phyloP scores from a whole-genome alignment of 441 rosid species.

The Biscutella laevigata region DNA sequence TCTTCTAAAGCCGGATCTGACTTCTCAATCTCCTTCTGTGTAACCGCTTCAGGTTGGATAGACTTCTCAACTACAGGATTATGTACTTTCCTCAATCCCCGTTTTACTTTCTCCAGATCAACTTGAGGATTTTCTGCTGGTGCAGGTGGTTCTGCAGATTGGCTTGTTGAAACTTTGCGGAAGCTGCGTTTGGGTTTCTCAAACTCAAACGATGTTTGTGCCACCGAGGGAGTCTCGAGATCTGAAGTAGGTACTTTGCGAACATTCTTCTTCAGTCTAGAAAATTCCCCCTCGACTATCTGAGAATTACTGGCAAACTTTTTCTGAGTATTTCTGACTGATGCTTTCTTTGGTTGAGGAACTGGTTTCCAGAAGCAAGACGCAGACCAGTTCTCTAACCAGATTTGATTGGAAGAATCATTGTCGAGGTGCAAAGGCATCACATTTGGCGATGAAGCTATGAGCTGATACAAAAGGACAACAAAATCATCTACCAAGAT shows the following conservation, averaged over 20 bases:
- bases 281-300: constrained; percentile 41
- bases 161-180: constrained; percentile 48
- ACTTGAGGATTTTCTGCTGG: constrained; percentile 51
- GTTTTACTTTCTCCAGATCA: constrained; percentile 84
- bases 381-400: constrained; percentile 79
- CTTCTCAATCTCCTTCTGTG: constrained; percentile 51
- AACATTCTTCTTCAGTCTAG: constrained; percentile 56
- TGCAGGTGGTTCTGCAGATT: constrained; percentile 37
- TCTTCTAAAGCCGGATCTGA: constrained; percentile 37
- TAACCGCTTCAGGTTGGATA: constrained; percentile 39
- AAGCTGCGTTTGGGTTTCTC: constrained; percentile 64
- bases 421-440: constrained; percentile 50
- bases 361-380: constrained; percentile 66
- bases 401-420: constrained; percentile 38
- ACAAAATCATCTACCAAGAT: background rate
- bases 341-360: constrained; percentile 48
- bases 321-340: constrained; percentile 40
- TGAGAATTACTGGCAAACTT: constrained; percentile 42
- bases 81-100: constrained; percentile 76
- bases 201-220: constrained; percentile 38
- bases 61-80: constrained; percentile 53
- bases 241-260: constrained; percentile 50
- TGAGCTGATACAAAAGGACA: constrained; percentile 39
- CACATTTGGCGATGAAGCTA: constrained; percentile 57
- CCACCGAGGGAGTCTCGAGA: constrained; percentile 29